These are phyloP conservation scores for Nemania bipapillata DNA, from an alignment of 2,329 filamentous ascomycete genomes.

Conservation along the genomic window DNA sequence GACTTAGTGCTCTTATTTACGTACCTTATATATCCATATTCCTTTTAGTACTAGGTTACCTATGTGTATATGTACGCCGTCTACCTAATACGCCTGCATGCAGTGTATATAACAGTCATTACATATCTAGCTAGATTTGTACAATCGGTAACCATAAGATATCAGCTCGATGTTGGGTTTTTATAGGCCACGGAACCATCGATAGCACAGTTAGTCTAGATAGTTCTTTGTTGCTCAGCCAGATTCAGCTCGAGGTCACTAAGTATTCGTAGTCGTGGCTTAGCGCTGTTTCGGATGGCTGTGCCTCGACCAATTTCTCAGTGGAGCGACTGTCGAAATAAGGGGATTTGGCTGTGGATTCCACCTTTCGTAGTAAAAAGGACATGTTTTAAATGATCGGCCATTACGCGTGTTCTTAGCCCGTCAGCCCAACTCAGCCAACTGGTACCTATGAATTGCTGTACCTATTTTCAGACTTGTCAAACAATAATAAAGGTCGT, in stretches of 20 bases:
- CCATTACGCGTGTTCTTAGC: slow-evolving; percentile 38
- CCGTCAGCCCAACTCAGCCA: slow-evolving; percentile 33
- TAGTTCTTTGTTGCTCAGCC: neutral
- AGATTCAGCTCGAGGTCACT: slow-evolving; percentile 29
- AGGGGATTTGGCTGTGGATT: neutral
- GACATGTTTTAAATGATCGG: slow-evolving; percentile 5
- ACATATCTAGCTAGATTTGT: no score
- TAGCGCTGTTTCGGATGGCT: slow-evolving; percentile 36
- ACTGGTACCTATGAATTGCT: neutral
- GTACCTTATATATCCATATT: no score
- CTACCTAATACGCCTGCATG: no score
- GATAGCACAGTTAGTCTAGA: no score
- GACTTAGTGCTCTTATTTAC: no score
- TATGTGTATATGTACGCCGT: no score
- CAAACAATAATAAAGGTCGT: slow-evolving; percentile 25
- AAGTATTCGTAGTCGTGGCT: slow-evolving; percentile 28
- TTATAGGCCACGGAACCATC: no score
- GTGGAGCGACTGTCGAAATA: slow-evolving; percentile 28
- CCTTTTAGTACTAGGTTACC: no score
- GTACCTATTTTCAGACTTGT: slow-evolving; percentile 25
- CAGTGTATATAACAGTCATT: no score
- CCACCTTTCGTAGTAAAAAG: slow-evolving; percentile 13
- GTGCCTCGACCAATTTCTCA: slow-evolving; percentile 19
- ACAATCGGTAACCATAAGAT: no score
- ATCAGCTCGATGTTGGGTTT: no score